A percentile compares a stretch with the other conserved stretches of the same genome.
Evolutionary conservation across 352 stramenopile genomes (phyloP).

Genomic region (Phytopythium chamaehyphon): DNA sequence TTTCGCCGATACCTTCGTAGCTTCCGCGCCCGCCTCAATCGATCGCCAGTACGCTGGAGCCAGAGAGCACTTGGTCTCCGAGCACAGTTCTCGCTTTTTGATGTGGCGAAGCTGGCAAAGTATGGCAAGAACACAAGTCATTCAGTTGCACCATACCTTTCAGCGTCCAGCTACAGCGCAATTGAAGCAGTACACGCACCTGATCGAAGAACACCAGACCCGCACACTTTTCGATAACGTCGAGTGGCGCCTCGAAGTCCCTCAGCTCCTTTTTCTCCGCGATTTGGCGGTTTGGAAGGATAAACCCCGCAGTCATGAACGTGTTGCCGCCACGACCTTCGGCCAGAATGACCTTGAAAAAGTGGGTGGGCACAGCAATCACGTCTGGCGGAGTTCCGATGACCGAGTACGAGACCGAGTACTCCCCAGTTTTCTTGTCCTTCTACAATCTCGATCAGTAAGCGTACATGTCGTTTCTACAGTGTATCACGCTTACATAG

Average conservation of each 20-base stretch:
- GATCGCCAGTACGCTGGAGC: conserved; percentile 40
- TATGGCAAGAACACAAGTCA: neutral
- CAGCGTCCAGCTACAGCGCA: neutral
- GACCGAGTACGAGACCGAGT: conserved; percentile 65
- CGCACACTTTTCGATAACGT: conserved; percentile 91
- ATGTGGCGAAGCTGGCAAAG: conserved; percentile 35
- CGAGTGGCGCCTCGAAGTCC: conserved; percentile 87
- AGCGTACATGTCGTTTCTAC: neutral
- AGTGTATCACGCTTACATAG: neutral
- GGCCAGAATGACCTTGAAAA: conserved; percentile 94
- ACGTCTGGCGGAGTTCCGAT: conserved; percentile 85
- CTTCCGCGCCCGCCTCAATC: conserved; percentile 6
- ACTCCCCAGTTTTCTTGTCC: conserved; percentile 61
- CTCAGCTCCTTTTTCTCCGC: conserved; percentile 63
- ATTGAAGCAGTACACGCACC: conserved; percentile 20
- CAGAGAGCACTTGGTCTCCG: conserved; percentile 61
- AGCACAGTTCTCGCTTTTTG: conserved; percentile 54
- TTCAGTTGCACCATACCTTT: neutral
- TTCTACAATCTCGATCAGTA: conserved; percentile 26
- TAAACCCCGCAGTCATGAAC: conserved; percentile 90
- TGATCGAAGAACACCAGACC: conserved; percentile 94
- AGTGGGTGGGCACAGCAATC: conserved; percentile 93
- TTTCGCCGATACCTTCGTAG: conserved; percentile 5
- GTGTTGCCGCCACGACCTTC: conserved; percentile 28
- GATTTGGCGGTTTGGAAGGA: conserved; percentile 91